A percentile compares a stretch with the other conserved stretches of the same genome.
These are phyloP conservation scores for Peronospora destructor DNA, from an alignment of 352 stramenopile genomes.

Conservation along the genomic window DNA sequence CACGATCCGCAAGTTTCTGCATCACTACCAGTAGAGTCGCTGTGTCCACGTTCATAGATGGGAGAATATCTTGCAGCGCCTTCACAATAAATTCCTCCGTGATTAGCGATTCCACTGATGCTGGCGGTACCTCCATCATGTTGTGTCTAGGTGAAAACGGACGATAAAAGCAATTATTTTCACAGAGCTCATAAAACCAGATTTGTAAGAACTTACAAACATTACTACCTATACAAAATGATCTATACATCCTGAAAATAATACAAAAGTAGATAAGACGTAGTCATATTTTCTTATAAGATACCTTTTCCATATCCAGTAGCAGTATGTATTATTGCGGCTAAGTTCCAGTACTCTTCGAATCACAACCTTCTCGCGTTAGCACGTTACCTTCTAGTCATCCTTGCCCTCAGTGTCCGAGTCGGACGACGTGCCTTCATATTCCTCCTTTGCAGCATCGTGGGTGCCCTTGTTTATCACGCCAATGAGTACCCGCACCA, in stretches of 20 bases:
- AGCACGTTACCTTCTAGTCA: conserved; percentile 30
- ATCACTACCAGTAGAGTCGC: conserved; percentile 47
- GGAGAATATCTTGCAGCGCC: conserved; percentile 48
- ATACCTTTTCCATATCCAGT: too few species aligned
- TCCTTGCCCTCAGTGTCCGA: conserved; percentile 68
- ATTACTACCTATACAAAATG: too few species aligned
- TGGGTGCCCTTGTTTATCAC: conserved; percentile 71
- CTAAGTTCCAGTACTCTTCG: background rate
- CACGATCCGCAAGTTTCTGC: conserved; percentile 40
- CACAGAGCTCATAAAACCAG: too few species aligned
- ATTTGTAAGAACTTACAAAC: too few species aligned
- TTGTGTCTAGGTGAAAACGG: background rate
- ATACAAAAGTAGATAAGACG: too few species aligned
- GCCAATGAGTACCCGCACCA: conserved; percentile 61
- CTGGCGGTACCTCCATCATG: conserved; percentile 24
- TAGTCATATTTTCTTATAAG: too few species aligned
- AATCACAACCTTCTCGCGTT: conserved; percentile 7
- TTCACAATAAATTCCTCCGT: conserved; percentile 26
- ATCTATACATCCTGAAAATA: too few species aligned
- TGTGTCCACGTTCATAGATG: conserved; percentile 42
- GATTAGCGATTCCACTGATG: conserved; percentile 12
- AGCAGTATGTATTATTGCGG: too few species aligned
- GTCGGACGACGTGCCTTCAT: conserved; percentile 77
- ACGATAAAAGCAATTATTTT: background rate
- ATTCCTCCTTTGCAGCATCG: conserved; percentile 76